Conservation (phyloP, 2,329 filamentous ascomycete species). For the Bipolaris victoriae region DNA sequence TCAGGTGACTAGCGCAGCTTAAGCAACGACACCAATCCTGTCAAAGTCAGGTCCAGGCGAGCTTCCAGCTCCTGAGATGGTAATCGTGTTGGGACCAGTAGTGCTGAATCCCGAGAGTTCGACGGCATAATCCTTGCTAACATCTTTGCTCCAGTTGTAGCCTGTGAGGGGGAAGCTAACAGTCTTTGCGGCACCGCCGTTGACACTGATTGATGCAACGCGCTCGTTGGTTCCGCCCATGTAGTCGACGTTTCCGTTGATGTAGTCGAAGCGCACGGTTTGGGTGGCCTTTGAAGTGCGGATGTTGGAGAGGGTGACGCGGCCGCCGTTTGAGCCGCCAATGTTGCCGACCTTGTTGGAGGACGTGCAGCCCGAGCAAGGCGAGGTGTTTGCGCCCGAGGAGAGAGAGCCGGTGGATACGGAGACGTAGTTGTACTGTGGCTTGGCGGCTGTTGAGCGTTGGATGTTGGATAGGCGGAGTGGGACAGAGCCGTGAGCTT, state of each 20-base stretch:
- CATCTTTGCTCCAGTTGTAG: constrained; percentile 27
- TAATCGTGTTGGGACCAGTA: constrained; percentile 23
- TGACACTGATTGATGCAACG: constrained; percentile 25
- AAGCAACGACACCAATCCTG: constrained; percentile 18
- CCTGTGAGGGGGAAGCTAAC: constrained; percentile 28
- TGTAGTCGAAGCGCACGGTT: constrained; percentile 24
- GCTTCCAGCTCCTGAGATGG: constrained; percentile 18
- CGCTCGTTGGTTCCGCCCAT: constrained; percentile 27
- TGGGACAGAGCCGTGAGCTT: constrained; percentile 23
- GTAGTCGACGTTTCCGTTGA: constrained; percentile 28
- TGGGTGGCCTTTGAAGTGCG: constrained; percentile 25
- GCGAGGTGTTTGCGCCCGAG: constrained; percentile 19
- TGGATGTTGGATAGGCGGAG: constrained; percentile 27
- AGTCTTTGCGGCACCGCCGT: constrained; percentile 24
- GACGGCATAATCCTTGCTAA: constrained; percentile 22
- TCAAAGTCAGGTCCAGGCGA: constrained; percentile 24
- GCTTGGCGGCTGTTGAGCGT: constrained; percentile 13
- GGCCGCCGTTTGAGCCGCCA: constrained; percentile 22
- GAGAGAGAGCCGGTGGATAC: constrained; percentile 24
- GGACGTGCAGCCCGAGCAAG: constrained; percentile 25
- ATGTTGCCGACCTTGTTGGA: constrained; percentile 27
- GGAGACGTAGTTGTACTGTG: constrained; percentile 23
- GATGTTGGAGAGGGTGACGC: constrained; percentile 26
- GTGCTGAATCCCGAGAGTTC: constrained; percentile 27
- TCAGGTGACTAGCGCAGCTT: background rate